Base-by-base conservation (phyloP, 2,329 filamentous ascomycete genomes). In the Aspergillus vadensis region DNA sequence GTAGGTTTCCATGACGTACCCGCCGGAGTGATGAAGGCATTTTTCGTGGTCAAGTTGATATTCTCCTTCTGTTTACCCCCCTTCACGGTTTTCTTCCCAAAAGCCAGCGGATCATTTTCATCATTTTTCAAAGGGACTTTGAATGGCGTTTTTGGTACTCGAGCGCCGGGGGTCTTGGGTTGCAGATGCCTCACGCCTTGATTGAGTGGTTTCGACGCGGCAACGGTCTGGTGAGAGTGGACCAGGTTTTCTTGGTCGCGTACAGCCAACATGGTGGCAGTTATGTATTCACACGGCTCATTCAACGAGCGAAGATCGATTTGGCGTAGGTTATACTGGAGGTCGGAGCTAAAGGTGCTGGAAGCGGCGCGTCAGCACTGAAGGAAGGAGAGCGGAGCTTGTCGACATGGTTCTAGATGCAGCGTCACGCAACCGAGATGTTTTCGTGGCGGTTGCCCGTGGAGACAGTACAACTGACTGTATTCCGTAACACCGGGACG, bases 181-280 rank as follows among this genome's bases (percentile, higher is more conserved):
- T 83, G 81, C 55, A 88, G 77, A 60, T 80, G 83, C 79, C 83
- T 86, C 60, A 79, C 74, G 70, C 84, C 81, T 67, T 92, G 89
- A 72, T 88, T 88, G 67, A 89, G 79, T 53, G 86, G 87, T 77
- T 96, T 97, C 15, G 86, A 83, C 14, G 87, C 85, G 23, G 88
- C 87, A 53, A 82, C 85, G 62, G 87, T 84, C 73, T 92, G 91
- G 74, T 90, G 90, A 66, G 83, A 85, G 74, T 91, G 88, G 70
- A 91, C 85, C 75, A 91, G 79, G 77, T 97, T 97, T 78, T 97
- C 93, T 79, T 97, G 92, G 77, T 97, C 91, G 69, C 88, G 86
- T 72, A 89, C 83, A 62, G 91, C 90, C 73, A 92, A 82, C 91
- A 93, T 96, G 61, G 63, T 81, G 70, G 67, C 69, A 63, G 60